Evolutionary conservation across 805 yeast genomes (phyloP), one percentile per base, ranked within the genome.

Genomic region (Barnettozyma populi): DNA sequence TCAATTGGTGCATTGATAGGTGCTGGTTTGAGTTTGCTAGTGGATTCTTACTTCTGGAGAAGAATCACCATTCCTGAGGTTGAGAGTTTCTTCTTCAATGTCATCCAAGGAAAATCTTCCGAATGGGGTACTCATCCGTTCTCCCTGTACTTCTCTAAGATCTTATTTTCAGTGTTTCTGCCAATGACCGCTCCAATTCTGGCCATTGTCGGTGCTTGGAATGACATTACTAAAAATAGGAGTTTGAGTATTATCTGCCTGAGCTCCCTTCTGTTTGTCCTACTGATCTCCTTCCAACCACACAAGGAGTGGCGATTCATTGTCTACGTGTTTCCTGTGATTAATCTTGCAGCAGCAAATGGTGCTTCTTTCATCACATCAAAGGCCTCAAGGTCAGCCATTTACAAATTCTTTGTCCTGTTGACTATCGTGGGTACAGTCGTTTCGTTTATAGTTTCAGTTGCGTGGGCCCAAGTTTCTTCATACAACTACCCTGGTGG

Each of bases 231-330:
- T 14, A 57, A 60, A 20, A 59, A 57, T 19, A 57, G 59, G 16
- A 50, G 65, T 1, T 56, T 79, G 34, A 73, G 76, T 36, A 65
- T 81, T 6, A 59, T 82, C 24, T 71, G 77, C 2, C 50, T 76
- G 16, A 70, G 88, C 1, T 68, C 85, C 0, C 37, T 82, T 1
- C 44, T 77, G 14, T 90, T 71, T 59, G 72, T 90, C n/a, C 51
- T 69, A 2, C 57, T 79, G 5, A 74, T 90, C 75, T 89, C 97
- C 0, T 63, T 83, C 44, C 94, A 86, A 64, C 90, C 94, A 3
- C 97, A 92, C 58, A 92, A 92, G 62, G 98, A 92, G 69, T 88
- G 95, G 95, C 76, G 97, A 56, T 92, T 92, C 59, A 80, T 92
- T 36, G 70, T 84, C 16, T 92, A 90, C 63, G 69, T 81, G 0